These are phyloP conservation scores for Pelargonium myrrhifolium DNA, from an alignment of 441 rosid species.

Conservation along the genomic window DNA sequence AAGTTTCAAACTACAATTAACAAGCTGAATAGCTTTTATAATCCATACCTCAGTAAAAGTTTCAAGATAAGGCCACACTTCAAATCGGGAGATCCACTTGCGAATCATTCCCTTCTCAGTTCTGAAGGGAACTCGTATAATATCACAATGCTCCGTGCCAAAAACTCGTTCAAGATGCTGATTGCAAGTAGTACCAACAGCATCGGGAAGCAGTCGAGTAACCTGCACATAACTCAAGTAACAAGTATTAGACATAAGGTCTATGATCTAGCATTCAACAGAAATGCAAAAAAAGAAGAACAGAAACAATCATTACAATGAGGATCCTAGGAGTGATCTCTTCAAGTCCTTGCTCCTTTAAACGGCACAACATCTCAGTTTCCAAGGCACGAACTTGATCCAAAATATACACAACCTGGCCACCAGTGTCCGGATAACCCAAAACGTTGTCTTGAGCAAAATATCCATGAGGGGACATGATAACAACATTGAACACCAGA, in stretches of 20 bases:
- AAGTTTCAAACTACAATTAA: no score
- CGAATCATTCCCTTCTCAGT: conserved; percentile 76
- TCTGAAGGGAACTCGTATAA: conserved; percentile 87
- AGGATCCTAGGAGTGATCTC: conserved; percentile 69
- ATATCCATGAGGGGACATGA: conserved; percentile 86
- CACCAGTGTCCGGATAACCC: conserved; percentile 97
- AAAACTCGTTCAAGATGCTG: conserved; percentile 82
- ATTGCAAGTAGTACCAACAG: conserved; percentile 87
- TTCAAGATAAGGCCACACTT: conserved; percentile 97
- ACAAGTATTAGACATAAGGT: conserved; percentile 11
- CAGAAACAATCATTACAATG: conserved; percentile 43
- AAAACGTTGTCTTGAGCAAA: conserved; percentile 88
- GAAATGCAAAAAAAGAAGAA: background rate
- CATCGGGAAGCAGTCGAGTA: conserved; percentile 88
- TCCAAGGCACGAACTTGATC: conserved; percentile 96
- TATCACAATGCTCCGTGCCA: conserved; percentile 71
- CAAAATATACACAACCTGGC: conserved; percentile 94
- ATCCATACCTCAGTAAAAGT: conserved; percentile 69
- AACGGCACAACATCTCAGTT: conserved; percentile 71
- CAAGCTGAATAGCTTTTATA: no score
- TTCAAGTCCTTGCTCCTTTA: conserved; percentile 83
- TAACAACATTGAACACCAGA: conserved; percentile 85
- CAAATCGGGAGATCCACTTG: conserved; percentile 85
- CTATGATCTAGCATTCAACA: background rate
- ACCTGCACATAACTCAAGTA: conserved; percentile 37